Conservation (phyloP, 2,329 filamentous ascomycete genomes). For the Penicillium sp. region DNA sequence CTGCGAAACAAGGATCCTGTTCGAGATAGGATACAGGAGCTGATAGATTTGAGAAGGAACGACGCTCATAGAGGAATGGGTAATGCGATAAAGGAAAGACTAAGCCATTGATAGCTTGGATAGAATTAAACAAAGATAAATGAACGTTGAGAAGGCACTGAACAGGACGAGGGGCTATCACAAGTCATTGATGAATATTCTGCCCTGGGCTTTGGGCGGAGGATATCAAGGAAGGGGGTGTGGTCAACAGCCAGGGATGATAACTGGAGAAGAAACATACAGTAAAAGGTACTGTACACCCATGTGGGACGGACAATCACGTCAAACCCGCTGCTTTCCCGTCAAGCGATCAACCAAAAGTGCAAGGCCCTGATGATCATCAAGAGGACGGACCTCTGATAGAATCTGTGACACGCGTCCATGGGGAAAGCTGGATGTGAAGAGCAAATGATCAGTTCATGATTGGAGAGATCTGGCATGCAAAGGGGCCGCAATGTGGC, state of each 20-base stretch:
- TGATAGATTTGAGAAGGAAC: constrained; percentile 6
- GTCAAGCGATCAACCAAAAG: neutral
- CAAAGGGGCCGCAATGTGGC: constrained; percentile 21
- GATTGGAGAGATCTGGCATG: constrained; percentile 21
- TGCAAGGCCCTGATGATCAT: constrained; percentile 14
- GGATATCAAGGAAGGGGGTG: constrained; percentile 3
- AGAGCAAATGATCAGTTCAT: constrained; percentile 1
- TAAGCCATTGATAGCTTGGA: constrained; percentile 4
- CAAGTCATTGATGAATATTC: constrained; percentile 1
- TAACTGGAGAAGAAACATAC: neutral
- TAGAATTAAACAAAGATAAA: constrained; percentile 1
- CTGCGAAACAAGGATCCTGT: neutral
- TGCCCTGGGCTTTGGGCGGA: neutral
- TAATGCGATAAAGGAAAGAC: neutral
- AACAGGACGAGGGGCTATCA: neutral
- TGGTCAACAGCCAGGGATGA: constrained; percentile 8
- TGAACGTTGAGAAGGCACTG: constrained; percentile 4
- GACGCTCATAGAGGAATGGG: constrained; percentile 11
- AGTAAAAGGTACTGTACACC: neutral
- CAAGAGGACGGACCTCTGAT: constrained; percentile 15
- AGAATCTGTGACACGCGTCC: constrained; percentile 21
- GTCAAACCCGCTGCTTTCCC: constrained; percentile 6
- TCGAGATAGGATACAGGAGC: neutral
- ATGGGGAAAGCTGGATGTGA: constrained; percentile 4
- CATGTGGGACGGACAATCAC: constrained; percentile 19